Evolutionary conservation across 345 rosid species (phyloP), one percentile per base, ranked within the genome.

Genomic region (Populus ilicifolia): DNA sequence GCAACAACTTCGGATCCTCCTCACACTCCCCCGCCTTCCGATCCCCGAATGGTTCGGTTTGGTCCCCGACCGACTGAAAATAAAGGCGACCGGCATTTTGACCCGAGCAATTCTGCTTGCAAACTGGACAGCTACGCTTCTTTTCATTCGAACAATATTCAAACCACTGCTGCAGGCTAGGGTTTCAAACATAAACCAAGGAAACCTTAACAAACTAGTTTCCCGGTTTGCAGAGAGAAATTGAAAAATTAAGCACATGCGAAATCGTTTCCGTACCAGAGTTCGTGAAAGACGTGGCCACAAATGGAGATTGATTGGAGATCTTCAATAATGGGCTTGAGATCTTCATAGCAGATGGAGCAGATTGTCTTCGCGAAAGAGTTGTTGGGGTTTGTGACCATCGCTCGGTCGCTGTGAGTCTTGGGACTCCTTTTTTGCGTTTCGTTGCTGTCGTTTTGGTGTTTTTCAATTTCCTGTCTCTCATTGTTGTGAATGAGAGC

Each of bases 211-310:
- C 12, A 69, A 52, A 20, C 27, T 62, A 41, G 2, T 23, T 50
- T 5, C 7, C 12, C 46, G 20, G 56, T 1, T 29, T 11, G 11
- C 36, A 39, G 50, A 56, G 70, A 30, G 41, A 39, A 56, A n/a
- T 25, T 43, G 35, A 52, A 38, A 9, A 43, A 7, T 0, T 54
- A 20, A 20, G 61, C 61, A 54, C 0, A 8, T 20, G 23, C 23
- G 23, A 54, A 18, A 54, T 54, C 21, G 9, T 20, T 25, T 33
- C 78, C 79, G 77, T 63, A 93, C 98, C 98, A 96, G 69, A 92
- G 91, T 68, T 93, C 97, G 85, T 96, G 98, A 86, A 96, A 93
- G 80, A 96, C 99, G 36, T 96, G 98, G 75, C 98, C 97, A 77
- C 98, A 93, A 62, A 90, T 84, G 69, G 98, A 89, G 82, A 96